Evolutionary conservation across 371 early-diverging fungal genomes (phyloP), one percentile per base, ranked within the genome.

Genomic region (Rhizopus microsporus): DNA sequence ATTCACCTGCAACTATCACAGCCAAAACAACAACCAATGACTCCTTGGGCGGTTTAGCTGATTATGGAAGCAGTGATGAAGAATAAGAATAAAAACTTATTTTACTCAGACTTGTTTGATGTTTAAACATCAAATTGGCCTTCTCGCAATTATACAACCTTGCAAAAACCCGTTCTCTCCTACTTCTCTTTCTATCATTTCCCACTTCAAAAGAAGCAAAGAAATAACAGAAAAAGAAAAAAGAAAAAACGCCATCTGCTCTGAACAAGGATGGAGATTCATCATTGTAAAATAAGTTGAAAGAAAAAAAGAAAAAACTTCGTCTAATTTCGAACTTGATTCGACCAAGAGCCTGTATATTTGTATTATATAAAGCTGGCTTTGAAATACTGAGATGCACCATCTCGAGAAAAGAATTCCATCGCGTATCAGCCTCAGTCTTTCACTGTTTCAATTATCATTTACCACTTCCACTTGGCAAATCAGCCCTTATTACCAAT

Each of bases 41-140:
- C 13, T 15, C 54, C 3, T 51, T 77, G 13, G 69, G 67, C 5
- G 60, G 51, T 48, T 55, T 72, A 44, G 72, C 77, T 43, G 65
- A 67, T 49, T 80, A 81, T 59, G 80, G 75, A 12, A 80, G 78
- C 42, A 72, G 73, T 44, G 82, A 76, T 47, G 70, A 71, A 33
- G 83, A 81, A 12, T 58, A 60, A 7, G 61, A 67, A 43, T 53
- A 43, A 42, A 55, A 51, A 57, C 57, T 54, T 57, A 54, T 54
- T 46, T 57, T 33, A 62, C 63, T 62, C 63, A 62, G 63, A n/a
- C 42, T 54, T 63, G 9, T 29, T 47, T 57, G 54, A 47, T 45
- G 57, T 44, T 47, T 51, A 55, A 46, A 45, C 48, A 53, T 52
- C 54, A 40, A 54, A 47, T 37, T 23, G 51, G 65, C 61, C 69